Evolutionary conservation across 441 rosid genomes (phyloP), one percentile per base, ranked within the genome.

Genomic region (Gossypium laxum): DNA sequence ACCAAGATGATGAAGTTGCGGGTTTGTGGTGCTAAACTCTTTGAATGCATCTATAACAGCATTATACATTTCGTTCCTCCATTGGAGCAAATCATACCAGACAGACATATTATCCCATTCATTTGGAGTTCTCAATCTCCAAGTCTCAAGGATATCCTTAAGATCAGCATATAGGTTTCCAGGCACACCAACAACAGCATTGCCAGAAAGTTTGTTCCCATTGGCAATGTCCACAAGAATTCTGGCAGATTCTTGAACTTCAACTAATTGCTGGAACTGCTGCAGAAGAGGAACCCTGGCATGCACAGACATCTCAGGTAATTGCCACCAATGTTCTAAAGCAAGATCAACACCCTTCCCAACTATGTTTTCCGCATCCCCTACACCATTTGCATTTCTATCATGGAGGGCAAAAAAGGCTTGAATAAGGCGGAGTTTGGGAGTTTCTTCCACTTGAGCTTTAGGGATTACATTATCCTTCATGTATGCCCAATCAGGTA

Each of bases 61-160:
- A 77, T 85, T 94, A 81, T 92, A 94, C 85, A 90, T 92, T 84
- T 94, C 98, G 79, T 94, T 94, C 78, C 99, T 89, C 99, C 99
- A 94, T 72, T 91, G 97, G 71, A 95, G 90, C 84, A 91, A 82
- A 83, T 95, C 98, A 85, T 84, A 95, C 99, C 98, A 95, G 65
- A 88, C 81, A 10, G 98, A 85, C 97, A 92, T 92, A 71, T 86
- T 85, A 86, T 95, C 98, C 98, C 98, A 94, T 74, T 92, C 91
- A 85, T 95, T 92, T 76, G 98, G 99, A 72, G 91, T 91, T 80
- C 99, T 82, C 51, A 92, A 86, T 76, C 97, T 91, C 99, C 99
- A 95, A 63, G 97, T 92, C 85, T 92, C 98, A 56, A 92, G 92
- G 69, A 95, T 95, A 77, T 95, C 99, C 75, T 95, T 95, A 48